Conservation (phyloP, 192 early-diverging fungal species). For the Umbelopsis sp. region DNA sequence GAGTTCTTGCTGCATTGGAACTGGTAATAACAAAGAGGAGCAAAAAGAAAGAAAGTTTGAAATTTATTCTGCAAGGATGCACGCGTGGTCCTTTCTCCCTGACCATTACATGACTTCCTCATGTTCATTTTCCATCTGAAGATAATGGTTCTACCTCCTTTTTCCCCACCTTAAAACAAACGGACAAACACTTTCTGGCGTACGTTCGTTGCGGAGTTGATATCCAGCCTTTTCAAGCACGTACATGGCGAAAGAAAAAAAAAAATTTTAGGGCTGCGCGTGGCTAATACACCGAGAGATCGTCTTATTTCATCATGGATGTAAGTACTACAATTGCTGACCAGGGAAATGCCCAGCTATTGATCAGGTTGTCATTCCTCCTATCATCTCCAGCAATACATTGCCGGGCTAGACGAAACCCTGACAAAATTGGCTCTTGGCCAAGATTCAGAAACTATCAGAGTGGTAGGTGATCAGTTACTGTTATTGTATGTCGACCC, state of each 20-base stretch:
- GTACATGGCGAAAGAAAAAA: constrained; percentile 1
- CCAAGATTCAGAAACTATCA: constrained; percentile 43
- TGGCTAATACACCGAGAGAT: constrained; percentile 17
- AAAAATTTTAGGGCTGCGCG: constrained; percentile 16
- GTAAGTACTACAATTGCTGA: neutral
- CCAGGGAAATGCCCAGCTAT: neutral
- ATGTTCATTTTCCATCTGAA: constrained; percentile 21
- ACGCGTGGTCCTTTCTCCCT: neutral
- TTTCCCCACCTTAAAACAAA: neutral
- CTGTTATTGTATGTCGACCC: neutral
- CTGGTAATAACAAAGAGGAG: neutral
- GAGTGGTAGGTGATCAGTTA: constrained; percentile 33
- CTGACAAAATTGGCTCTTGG: constrained; percentile 39
- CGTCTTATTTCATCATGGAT: constrained; percentile 20
- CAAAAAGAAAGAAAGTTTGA: neutral
- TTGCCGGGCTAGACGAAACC: constrained; percentile 37
- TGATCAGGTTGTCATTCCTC: neutral
- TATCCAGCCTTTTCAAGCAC: neutral
- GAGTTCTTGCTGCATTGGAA: constrained; percentile 11
- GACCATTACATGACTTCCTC: neutral
- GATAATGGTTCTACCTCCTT: neutral
- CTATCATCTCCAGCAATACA: constrained; percentile 29
- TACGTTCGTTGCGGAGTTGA: neutral
- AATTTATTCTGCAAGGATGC: neutral
- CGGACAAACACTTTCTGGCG: neutral